Evolutionary conservation across 164 flowering plant genomes (phyloP).

Genomic region (Nelumbo lutea): DNA sequence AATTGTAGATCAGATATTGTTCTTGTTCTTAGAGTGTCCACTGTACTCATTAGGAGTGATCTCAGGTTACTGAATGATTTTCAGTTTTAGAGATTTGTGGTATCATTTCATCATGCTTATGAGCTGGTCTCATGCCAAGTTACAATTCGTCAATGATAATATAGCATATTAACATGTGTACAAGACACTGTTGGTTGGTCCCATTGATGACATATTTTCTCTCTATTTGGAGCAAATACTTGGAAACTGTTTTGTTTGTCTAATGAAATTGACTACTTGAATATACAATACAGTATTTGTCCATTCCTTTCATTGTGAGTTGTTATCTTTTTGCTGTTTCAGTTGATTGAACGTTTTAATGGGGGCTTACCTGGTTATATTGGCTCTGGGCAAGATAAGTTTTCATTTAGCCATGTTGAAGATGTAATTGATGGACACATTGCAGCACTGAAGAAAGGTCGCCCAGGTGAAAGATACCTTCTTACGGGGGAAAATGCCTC

Average conservation of each 20-base stretch:
- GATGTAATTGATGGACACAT: conserved; percentile 87
- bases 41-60: not conserved
- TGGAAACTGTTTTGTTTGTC: no score
- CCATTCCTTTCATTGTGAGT: not conserved
- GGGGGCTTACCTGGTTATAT: conserved; percentile 86
- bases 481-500: conserved; percentile 96
- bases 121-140: no score
- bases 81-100: not conserved
- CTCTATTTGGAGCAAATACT: no score
- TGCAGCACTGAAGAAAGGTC: conserved; percentile 70
- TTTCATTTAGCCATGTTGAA: conserved; percentile 79
- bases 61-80: not conserved
- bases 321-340: conserved; percentile 12
- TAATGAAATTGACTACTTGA: no score
- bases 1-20: no score
- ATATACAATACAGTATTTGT: not conserved
- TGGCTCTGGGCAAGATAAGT: conserved; percentile 59
- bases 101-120: not conserved
- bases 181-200: no score
- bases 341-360: conserved; percentile 83
- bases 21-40: no score
- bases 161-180: no score
- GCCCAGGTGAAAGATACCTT: conserved; percentile 70
- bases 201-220: no score
- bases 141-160: no score